Evolutionary conservation across 495 filamentous ascomycete species (phyloP).

Genomic region (Aspergillus homomorphus): DNA sequence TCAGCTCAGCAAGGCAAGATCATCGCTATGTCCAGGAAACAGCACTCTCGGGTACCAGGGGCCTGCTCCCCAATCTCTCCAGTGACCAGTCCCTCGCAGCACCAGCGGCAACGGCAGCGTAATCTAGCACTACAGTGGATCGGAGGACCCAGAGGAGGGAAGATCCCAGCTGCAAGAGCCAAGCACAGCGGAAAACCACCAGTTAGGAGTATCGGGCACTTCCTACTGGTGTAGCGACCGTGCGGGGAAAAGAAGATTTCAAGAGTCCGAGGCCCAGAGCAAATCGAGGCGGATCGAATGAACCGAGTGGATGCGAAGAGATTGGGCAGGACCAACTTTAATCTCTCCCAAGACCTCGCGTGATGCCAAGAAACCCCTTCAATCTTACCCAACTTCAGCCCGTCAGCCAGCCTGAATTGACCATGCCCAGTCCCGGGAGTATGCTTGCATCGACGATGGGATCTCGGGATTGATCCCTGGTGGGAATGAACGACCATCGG

Average conservation of each 20-base stretch:
- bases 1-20: neutral
- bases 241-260: conserved; percentile 26
- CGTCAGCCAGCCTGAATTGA: neutral
- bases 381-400: conserved; percentile 13
- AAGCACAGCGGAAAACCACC: neutral
- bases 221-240: conserved; percentile 14
- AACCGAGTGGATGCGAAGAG: conserved; percentile 16
- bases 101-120: neutral
- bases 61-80: neutral
- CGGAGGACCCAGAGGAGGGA: neutral
- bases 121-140: neutral
- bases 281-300: conserved; percentile 21
- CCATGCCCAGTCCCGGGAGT: neutral
- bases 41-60: neutral
- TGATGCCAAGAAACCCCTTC: conserved; percentile 23
- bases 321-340: conserved; percentile 25
- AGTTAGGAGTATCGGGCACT: neutral
- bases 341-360: conserved; percentile 22
- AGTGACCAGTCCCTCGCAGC: neutral
- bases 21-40: neutral
- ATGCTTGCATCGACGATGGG: neutral
- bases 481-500: conserved; percentile 5
- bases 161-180: conserved; percentile 1
- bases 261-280: conserved; percentile 8
- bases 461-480: conserved; percentile 1